Evolutionary conservation across 83 land plant species (phyloP).

Genomic region (Isoetes engelmannii): DNA sequence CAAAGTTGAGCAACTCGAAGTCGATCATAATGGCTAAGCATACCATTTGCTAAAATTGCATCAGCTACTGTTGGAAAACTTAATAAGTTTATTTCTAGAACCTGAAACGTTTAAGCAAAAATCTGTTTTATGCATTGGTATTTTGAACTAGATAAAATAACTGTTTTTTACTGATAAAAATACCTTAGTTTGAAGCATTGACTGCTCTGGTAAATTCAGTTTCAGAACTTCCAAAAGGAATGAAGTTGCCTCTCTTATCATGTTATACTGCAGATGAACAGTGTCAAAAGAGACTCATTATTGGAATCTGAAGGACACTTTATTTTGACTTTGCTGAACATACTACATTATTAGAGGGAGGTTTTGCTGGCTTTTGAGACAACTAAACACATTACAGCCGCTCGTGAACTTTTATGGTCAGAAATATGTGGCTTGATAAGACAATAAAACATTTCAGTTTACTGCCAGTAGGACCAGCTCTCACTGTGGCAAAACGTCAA

Average conservation of each 20-base stretch:
- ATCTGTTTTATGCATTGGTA: not conserved
- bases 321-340: no score
- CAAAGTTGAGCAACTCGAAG: slow-evolving; percentile 8
- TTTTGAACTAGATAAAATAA: not conserved
- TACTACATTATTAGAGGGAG: no score
- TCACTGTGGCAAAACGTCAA: no score
- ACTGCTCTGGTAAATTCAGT: not conserved
- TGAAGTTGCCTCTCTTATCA: slow-evolving; percentile 4
- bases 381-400: no score
- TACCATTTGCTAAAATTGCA: slow-evolving; percentile 4
- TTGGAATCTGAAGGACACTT: no score
- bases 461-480: no score
- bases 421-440: no score
- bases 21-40: not conserved
- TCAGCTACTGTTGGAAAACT: slow-evolving; percentile 6
- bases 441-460: no score
- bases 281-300: not conserved
- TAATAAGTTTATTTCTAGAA: slow-evolving; percentile 3
- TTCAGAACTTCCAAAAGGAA: slow-evolving; percentile 4
- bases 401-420: no score
- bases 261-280: not conserved
- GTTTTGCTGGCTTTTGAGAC: no score
- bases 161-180: not conserved
- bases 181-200: slow-evolving; percentile 11
- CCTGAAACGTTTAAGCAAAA: not conserved